phyloP scores from a whole-genome alignment of 805 yeast species.

The Candida cerambycidarum region DNA sequence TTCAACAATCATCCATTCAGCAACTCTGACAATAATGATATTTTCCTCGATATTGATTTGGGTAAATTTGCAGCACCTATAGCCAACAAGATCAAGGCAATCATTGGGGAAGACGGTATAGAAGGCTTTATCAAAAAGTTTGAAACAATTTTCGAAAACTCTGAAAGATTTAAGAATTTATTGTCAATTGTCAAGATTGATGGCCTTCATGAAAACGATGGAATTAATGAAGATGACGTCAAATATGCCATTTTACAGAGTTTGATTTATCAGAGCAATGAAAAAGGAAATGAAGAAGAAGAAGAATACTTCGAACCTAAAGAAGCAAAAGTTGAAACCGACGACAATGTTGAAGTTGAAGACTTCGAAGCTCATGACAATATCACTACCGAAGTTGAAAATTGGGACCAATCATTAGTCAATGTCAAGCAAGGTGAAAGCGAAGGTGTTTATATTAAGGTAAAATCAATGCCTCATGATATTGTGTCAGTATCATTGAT shows the following conservation, averaged over 20 bases:
- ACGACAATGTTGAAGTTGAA: not conserved
- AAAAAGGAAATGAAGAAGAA: conserved; percentile 6
- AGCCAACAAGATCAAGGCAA: conserved; percentile 17
- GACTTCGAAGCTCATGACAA: not conserved
- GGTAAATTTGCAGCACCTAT: conserved; percentile 19
- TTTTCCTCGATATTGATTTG: conserved; percentile 27
- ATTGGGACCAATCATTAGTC: not conserved
- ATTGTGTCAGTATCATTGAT: conserved; percentile 24
- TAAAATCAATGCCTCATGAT: conserved; percentile 1
- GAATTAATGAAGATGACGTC: conserved; percentile 20
- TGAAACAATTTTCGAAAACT: conserved; percentile 15
- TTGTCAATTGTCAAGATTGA: conserved; percentile 10
- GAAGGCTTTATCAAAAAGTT: conserved; percentile 17
- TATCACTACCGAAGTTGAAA: conserved; percentile 5
- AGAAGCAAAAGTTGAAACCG: not conserved
- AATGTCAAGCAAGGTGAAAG: not conserved
- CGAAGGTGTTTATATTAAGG: not conserved
- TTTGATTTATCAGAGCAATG: conserved; percentile 13
- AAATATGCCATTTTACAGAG: conserved; percentile 25
- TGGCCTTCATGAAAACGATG: conserved; percentile 9
- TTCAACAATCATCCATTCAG: conserved; percentile 1
- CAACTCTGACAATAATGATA: conserved; percentile 12
- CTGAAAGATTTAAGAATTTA: conserved; percentile 26
- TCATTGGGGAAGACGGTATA: conserved; percentile 17
- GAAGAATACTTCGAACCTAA: not conserved